phyloP scores from a whole-genome alignment of 495 filamentous ascomycete genomes.

The Aspergillus saccharolyticus region DNA sequence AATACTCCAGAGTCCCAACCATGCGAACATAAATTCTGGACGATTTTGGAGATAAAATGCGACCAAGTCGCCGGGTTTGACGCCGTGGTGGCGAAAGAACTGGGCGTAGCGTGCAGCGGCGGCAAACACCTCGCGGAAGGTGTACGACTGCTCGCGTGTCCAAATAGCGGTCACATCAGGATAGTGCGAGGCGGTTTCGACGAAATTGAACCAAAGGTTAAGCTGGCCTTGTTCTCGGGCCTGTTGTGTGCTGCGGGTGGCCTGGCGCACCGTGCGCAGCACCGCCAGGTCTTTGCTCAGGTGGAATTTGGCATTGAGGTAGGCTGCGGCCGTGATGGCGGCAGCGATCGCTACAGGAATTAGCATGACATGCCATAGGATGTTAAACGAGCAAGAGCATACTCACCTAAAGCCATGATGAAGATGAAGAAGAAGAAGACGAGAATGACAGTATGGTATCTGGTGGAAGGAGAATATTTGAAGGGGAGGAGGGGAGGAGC shows the following conservation, averaged over 20 bases:
- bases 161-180: constrained; percentile 56
- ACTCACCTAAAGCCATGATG: constrained; percentile 1
- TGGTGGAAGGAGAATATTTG: background rate
- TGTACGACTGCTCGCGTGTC: constrained; percentile 60
- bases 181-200: constrained; percentile 44
- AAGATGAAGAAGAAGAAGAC: background rate
- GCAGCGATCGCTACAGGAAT: constrained; percentile 34
- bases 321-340: constrained; percentile 46
- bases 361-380: background rate
- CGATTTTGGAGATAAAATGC: constrained; percentile 66
- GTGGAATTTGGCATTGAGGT: constrained; percentile 68
- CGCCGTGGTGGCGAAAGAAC: constrained; percentile 56
- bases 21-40: constrained; percentile 61
- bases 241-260: constrained; percentile 33
- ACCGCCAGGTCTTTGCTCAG: constrained; percentile 53
- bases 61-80: constrained; percentile 62
- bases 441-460: background rate
- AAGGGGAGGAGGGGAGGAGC: too few species aligned
- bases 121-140: constrained; percentile 53
- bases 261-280: constrained; percentile 26
- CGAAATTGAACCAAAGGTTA: constrained; percentile 63
- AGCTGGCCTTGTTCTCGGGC: constrained; percentile 41
- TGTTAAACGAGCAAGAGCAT: background rate
- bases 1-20: constrained; percentile 58
- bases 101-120: constrained; percentile 57